Conservation (phyloP, 2,329 filamentous ascomycete species). For the Harringtonia aguacate region DNA sequence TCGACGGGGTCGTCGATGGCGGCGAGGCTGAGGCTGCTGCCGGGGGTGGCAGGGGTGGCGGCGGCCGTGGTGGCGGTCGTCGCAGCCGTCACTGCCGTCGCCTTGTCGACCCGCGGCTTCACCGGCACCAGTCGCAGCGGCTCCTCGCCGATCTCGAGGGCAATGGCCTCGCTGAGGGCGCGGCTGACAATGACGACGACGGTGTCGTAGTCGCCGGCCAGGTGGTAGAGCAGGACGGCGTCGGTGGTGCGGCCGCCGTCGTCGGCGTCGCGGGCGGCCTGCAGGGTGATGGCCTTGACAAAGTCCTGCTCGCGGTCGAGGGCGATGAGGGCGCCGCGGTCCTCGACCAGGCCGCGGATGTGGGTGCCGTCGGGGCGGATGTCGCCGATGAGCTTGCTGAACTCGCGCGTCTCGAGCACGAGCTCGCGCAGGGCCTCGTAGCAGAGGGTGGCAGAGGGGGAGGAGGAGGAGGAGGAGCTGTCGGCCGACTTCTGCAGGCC, state of each 20-base stretch:
- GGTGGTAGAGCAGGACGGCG: constrained; percentile 86
- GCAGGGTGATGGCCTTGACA: constrained; percentile 81
- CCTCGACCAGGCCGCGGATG: constrained; percentile 78
- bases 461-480: no score
- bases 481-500: constrained; percentile 41
- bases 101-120: constrained; percentile 53
- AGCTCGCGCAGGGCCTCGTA: constrained; percentile 89
- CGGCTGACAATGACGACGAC: constrained; percentile 88
- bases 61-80: no score
- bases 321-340: constrained; percentile 71
- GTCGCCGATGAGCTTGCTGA: constrained; percentile 86
- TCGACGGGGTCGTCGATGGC: constrained; percentile 50
- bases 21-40: constrained; percentile 50
- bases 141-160: constrained; percentile 74
- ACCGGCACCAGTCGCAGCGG: constrained; percentile 68
- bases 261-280: constrained; percentile 85
- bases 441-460: no score
- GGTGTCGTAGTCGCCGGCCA: constrained; percentile 89
- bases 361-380: constrained; percentile 77
- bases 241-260: constrained; percentile 91
- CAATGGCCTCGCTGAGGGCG: constrained; percentile 79
- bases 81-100: constrained; percentile 27
- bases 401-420: constrained; percentile 93
- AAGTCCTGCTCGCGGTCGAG: constrained; percentile 74
- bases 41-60: constrained; percentile 42